phyloP scores from a whole-genome alignment of 352 stramenopile genomes.

The Saprolegnia parasitica region DNA sequence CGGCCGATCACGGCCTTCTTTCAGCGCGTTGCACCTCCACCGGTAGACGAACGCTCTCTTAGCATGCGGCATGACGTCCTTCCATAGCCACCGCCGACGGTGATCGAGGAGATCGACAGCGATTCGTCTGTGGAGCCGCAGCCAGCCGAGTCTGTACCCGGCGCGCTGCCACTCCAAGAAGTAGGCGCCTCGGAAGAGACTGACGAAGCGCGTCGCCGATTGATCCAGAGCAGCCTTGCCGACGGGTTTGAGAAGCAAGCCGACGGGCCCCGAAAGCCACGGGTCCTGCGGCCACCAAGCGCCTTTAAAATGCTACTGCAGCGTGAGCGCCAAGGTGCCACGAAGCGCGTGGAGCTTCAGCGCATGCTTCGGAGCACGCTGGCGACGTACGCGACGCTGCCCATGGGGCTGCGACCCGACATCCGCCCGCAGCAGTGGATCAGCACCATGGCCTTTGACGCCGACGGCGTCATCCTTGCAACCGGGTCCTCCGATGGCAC shows the following conservation, averaged over 20 bases:
- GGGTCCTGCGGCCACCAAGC: neutral
- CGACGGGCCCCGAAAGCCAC: neutral
- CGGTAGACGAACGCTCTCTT: neutral
- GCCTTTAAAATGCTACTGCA: conserved; percentile 1
- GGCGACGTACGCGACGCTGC: neutral
- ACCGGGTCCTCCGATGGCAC: conserved; percentile 60
- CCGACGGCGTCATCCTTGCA: conserved; percentile 56
- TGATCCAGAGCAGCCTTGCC: conserved; percentile 19
- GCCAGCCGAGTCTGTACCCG: too few relatives aligned
- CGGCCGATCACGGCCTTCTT: conserved; percentile 28
- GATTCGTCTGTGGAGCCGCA: neutral
- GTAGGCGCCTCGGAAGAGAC: neutral
- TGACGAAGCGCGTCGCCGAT: neutral
- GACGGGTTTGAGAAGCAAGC: neutral
- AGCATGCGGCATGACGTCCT: neutral
- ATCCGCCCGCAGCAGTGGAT: conserved; percentile 25
- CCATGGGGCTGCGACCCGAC: neutral
- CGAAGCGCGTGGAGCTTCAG: neutral
- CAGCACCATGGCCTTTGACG: conserved; percentile 68
- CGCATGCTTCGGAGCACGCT: neutral
- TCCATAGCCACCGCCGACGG: neutral
- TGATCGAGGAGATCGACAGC: conserved; percentile 25
- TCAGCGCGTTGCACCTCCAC: neutral
- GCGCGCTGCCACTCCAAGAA: neutral
- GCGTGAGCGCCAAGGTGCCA: conserved; percentile 1